Evolutionary conservation across 768 basidiomycete genomes (phyloP), one percentile per base, ranked within the genome.

Genomic region (Exidia glandulosa): DNA sequence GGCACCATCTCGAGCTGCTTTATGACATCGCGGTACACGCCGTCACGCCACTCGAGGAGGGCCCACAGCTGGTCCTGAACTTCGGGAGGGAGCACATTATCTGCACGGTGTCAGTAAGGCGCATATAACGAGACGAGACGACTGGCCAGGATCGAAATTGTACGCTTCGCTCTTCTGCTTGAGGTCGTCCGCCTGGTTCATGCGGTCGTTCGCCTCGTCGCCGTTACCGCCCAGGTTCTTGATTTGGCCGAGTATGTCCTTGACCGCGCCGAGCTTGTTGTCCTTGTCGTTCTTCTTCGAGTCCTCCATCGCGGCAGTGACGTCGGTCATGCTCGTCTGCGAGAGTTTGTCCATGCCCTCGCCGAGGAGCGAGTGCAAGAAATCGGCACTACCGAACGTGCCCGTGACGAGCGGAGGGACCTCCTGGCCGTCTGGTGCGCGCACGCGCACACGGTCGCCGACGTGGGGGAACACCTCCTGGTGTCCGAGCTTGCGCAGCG

Each of bases 391-490:
- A n/a, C 85, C 82, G 68, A 87, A 87, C 0, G 84, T 84, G 12
- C 85, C 85, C 3, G 85, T 86, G 16, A 86, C 79, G 36, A 87
- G 77, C 60, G 85, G 85, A 1, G 82, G 83, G 1, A 80, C 80
- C 31, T 69, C 71, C 54, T 57, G 60, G 76, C 79, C 80, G 19
- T 54, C 30, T 2, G 77, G 77, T 2, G 72, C 69, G 37, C 68
- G 65, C 57, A 78, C 66, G 31, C 65, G 63, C 45, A 70, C 73
- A 62, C 77, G 75, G 47, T 86, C 82, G 14, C 90, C 88, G 55
- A 91, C 87, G 70, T 91, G 88, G 61, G 84, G 84, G 71, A 91
- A 91, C 16, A 90, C 85, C 47, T 87, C 76, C 16, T 73, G 61
- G 68, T 88, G 75, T 0, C 90, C 89, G 74, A 89, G 75, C 62